Base-by-base conservation (phyloP, 768 basidiomycete species). In the Pulveroboletus sp. region DNA sequence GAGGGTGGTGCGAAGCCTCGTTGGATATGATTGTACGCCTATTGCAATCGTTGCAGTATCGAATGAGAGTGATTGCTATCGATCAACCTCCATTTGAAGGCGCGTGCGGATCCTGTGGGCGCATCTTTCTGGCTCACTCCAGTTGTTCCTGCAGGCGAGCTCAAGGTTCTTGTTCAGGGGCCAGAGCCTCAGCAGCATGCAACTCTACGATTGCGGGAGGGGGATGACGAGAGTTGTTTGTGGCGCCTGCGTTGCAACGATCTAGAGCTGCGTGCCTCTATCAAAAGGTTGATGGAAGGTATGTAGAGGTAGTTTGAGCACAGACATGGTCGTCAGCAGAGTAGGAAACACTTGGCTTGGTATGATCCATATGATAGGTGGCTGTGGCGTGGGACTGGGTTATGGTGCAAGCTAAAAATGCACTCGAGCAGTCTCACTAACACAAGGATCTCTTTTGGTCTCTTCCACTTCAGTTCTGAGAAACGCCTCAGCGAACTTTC, bases 1-100 rank as follows among this genome's bases (percentile, higher is more conserved):
- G 87, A 46, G 89, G 89, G 13, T 91, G 89, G 89, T 84, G 79
- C 59, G 78, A 80, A 51, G 69, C 62, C 6, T 70, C 79, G 21
- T 70, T 82, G 43, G 82, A 82, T 43, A 69, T 66, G 18, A 76
- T 82, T 26, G 71, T 84, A 39, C 72, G 76, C 45, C 71, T 69
- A 37, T 59, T 90, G 54, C 82, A 82, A 61, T 69, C 71, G 27
- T 53, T 81, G 64, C 69, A 72, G 38, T 64, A 62, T 32, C 64
- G 57, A 17, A 67, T 86, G 58, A 69, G 69, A 31, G 76, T 86
- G 40, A 75, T 81, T 47, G 65, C 81, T 36, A 71, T 70, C 32
- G 78, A 84, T 57, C 70, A 75, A 46, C 64, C 71, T 17, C 84
- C 86, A 1, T 88, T 84, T 61, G 65, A 72, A 69, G 87, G 87